Evolutionary conservation across 2,329 filamentous ascomycete genomes (phyloP), one percentile per base, ranked within the genome.

Genomic region (Cladosporium velox): DNA sequence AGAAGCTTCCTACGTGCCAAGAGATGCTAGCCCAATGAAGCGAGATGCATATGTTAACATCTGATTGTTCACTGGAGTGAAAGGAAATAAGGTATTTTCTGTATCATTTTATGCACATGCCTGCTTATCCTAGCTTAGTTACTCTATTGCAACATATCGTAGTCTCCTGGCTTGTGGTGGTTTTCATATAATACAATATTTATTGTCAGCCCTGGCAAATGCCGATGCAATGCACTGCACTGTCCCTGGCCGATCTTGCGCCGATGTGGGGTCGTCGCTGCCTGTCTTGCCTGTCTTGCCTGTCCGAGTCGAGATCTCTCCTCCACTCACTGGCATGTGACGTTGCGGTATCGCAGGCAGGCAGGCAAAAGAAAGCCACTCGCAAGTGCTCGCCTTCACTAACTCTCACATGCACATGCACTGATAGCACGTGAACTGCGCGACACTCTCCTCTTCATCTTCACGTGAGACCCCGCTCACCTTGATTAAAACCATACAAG

Each of bases 1-100:
- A 64, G 49, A 64, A 64, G 51, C 32, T 64, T 64, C 51, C n/a
- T 49, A 15, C 24, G 26, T 34, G 61, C 61, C 61, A 64, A 64
- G 61, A 24, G 61, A 24, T 26, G 24, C 49, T 64, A 55, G 51
- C 35, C 34, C 8, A 24, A 32, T 28, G n/a, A 10, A 24, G 34
- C 6, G 10, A 10, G n/a, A 10, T 62, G 59, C 59, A 62, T 49
- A 60, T 49, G 28, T 44, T n/a, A n/a, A 54, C 30, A 54, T n/a
- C 4, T 44, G 38, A 44, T n/a, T 44, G 41, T 11, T 21, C 10
- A 12, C n/a, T 11, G n/a, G n/a, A 21, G 41, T 47, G 41, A 4
- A 21, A 21, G 18, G n/a, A 32, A 32, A 32, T 10, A 8, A n/a
- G 7, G 6, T 8, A n/a, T 8, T 6, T n/a, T 18, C 15, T 18